A percentile compares a stretch with the other conserved stretches of the same genome.
These are phyloP conservation scores for Schoenoplectus tabernaemontani DNA, from an alignment of 202 grass and related monocot genomes.

Conservation along the genomic window DNA sequence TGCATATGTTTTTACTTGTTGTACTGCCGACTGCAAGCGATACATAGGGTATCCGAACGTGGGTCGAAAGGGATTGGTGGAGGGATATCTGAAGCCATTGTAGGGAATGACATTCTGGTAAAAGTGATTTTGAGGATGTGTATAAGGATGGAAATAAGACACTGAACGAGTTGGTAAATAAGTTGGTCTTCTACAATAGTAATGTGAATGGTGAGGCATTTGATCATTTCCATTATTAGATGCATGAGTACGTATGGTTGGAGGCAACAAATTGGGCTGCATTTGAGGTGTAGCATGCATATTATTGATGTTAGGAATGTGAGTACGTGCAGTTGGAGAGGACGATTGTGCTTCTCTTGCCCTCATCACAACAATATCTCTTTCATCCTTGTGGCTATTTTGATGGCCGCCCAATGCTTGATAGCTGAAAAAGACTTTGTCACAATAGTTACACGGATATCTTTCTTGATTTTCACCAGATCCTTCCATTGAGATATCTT, in stretches of 20 bases:
- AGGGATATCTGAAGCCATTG: background rate
- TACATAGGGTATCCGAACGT: background rate
- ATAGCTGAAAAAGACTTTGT: constrained; percentile 24
- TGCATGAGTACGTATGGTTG: background rate
- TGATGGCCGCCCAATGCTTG: constrained; percentile 43
- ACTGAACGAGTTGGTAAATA: background rate
- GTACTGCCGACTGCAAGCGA: background rate
- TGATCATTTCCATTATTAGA: background rate
- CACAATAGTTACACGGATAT: constrained; percentile 32
- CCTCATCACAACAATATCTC: background rate
- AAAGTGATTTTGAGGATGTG: background rate
- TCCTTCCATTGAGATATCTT: constrained; percentile 2
- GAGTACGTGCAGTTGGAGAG: background rate
- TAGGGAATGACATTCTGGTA: background rate
- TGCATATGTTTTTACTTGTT: background rate
- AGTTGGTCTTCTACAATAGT: background rate
- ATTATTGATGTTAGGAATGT: background rate
- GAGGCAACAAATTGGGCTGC: background rate
- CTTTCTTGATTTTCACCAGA: background rate
- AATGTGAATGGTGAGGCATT: background rate
- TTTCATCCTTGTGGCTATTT: constrained; percentile 31
- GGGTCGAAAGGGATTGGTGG: background rate
- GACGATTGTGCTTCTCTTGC: background rate
- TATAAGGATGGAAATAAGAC: background rate
- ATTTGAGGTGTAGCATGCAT: background rate